Evolutionary conservation across 192 early-diverging fungal species (phyloP), one percentile per base, ranked within the genome.

Genomic region (Polychytrium aggregatum): DNA sequence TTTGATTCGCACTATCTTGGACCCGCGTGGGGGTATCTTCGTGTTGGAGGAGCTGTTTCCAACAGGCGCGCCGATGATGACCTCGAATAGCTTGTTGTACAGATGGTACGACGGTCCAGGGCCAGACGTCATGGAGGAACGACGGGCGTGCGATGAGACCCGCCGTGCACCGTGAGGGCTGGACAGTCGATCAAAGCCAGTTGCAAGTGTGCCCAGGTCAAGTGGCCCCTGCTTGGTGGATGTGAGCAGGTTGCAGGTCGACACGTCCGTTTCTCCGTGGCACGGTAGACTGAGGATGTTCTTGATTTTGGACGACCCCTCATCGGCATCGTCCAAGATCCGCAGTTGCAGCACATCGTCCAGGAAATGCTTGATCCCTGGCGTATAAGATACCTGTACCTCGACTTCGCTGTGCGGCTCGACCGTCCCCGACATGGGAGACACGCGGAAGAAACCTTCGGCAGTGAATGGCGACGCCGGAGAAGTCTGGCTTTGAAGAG

Each of bases 161-260:
- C n/a, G n/a, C n/a, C n/a, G n/a, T n/a, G n/a, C n/a, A n/a, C n/a
- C n/a, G n/a, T n/a, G n/a, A n/a, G n/a, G n/a, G n/a, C n/a, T n/a
- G n/a, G n/a, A n/a, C n/a, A n/a, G n/a, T n/a, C n/a, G n/a, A n/a
- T n/a, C n/a, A n/a, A n/a, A n/a, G n/a, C n/a, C n/a, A n/a, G n/a
- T n/a, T n/a, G n/a, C n/a, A n/a, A n/a, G n/a, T n/a, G n/a, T 22
- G 13, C 71, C 71, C 6, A 73, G 28, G 35, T 73, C 64, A 1
- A 73, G 16, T 13, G 65, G 64, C 3, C 66, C 63, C 38, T 73
- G 71, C 56, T 67, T 67, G 10, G 40, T 20, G 25, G 56, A 57
- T 2, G 50, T 48, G 21, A 73, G 21, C 11, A 73, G 31, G 7
- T 44, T 37, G 38, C 71, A 73, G 18, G 49, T 37, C 3, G 71